These are phyloP conservation scores for Chamaecyparis obtusa DNA, from an alignment of 75 land plant genomes.

Conservation along the genomic window DNA sequence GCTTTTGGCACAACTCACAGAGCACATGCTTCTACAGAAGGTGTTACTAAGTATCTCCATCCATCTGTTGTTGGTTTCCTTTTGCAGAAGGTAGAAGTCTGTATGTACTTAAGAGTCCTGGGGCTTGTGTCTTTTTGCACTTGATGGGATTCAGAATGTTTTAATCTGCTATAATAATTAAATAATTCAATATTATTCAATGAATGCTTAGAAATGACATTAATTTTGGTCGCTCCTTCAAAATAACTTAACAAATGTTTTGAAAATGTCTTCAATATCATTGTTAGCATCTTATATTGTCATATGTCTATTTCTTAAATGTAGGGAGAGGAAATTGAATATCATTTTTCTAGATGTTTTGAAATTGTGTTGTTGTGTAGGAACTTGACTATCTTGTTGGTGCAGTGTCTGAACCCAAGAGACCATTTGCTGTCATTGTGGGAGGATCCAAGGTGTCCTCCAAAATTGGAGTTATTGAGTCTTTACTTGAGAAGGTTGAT, in stretches of 20 bases:
- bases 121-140: not conserved
- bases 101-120: not conserved
- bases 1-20: conserved; percentile 95
- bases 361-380: conserved; percentile 23
- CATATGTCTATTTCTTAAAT: not conserved
- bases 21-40: conserved; percentile 92
- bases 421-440: conserved; percentile 91
- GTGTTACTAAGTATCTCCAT: conserved; percentile 74
- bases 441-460: conserved; percentile 91
- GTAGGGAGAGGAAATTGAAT: not conserved
- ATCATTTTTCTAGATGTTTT: not conserved
- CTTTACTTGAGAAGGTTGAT: conserved; percentile 65
- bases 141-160: not conserved
- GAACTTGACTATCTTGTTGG: conserved; percentile 84
- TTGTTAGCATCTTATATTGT: not conserved
- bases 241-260: not conserved
- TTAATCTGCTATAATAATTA: not conserved
- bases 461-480: conserved; percentile 87
- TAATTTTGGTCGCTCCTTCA: not conserved
- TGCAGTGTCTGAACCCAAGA: conserved; percentile 67
- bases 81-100: conserved; percentile 72
- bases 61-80: conserved; percentile 91
- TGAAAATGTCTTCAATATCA: not conserved
- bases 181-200: not conserved
- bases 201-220: not conserved